phyloP scores from a whole-genome alignment of 2,329 filamentous ascomycete species.

The Monilinia vaccinii-corymbosi region DNA sequence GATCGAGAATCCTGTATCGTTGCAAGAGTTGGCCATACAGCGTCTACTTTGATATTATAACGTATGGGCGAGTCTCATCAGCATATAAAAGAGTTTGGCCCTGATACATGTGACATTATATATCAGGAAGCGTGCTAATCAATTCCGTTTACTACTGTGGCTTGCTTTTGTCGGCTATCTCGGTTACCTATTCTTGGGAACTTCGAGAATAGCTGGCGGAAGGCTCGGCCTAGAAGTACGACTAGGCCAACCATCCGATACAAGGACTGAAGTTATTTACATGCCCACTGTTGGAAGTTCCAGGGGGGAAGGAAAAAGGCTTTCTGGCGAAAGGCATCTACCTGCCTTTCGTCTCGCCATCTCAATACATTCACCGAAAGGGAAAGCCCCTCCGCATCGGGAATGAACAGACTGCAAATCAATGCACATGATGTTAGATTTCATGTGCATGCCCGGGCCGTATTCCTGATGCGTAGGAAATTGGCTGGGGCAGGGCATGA shows the following conservation, averaged over 20 bases:
- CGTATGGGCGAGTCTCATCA: background rate
- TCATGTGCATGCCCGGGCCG: background rate
- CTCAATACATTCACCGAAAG: background rate
- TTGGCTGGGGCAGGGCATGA: background rate
- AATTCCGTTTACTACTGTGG: background rate
- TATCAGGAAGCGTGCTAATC: background rate
- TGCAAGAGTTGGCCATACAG: background rate
- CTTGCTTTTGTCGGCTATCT: background rate
- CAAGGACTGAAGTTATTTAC: background rate
- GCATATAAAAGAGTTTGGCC: too few relatives aligned
- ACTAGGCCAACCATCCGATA: background rate
- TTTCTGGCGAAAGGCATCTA: background rate
- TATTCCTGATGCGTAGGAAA: too few relatives aligned
- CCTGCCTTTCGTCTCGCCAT: background rate
- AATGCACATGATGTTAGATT: background rate
- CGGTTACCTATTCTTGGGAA: background rate
- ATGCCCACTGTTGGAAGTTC: background rate
- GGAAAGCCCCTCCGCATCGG: background rate
- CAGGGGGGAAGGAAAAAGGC: background rate
- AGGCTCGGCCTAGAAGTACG: background rate
- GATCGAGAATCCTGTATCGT: background rate
- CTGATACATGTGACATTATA: background rate
- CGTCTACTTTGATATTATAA: background rate
- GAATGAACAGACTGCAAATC: background rate
- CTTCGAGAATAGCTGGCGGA: background rate